phyloP scores from a whole-genome alignment of 768 basidiomycete species.

The Strobilomyces dryophilus region DNA sequence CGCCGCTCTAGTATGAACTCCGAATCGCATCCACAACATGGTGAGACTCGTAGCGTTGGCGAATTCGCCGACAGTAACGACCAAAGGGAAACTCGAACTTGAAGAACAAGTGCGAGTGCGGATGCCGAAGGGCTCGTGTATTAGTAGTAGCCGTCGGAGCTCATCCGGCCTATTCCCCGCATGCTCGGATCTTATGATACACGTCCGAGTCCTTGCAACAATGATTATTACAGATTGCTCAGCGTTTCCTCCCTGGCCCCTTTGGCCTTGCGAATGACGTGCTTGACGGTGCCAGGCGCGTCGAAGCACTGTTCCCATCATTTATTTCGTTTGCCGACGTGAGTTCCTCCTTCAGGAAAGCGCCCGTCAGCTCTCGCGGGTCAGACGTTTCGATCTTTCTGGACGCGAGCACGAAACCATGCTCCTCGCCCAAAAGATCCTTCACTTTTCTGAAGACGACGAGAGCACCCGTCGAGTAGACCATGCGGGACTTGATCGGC shows the following conservation, averaged over 20 bases:
- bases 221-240: neutral
- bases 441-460: conserved; percentile 56
- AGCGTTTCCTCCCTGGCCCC: conserved; percentile 59
- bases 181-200: neutral
- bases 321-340: conserved; percentile 25
- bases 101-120: neutral
- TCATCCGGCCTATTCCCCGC: conserved; percentile 13
- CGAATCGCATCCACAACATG: conserved; percentile 20
- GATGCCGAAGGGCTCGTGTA: neutral
- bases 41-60: neutral
- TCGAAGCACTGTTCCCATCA: conserved; percentile 6
- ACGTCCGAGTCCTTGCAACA: neutral
- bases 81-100: neutral
- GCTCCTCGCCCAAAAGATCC: conserved; percentile 41
- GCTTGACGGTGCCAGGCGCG: conserved; percentile 22
- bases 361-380: conserved; percentile 64
- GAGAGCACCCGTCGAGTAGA: conserved; percentile 73
- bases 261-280: conserved; percentile 66
- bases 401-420: conserved; percentile 39
- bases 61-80: neutral
- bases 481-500: conserved; percentile 82
- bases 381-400: conserved; percentile 84
- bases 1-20: conserved; percentile 8
- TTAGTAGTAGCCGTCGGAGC: conserved; percentile 18
- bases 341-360: conserved; percentile 58